Evolutionary conservation across 805 yeast genomes (phyloP), one percentile per base, ranked within the genome.

Genomic region (Lachancea meyersii): DNA sequence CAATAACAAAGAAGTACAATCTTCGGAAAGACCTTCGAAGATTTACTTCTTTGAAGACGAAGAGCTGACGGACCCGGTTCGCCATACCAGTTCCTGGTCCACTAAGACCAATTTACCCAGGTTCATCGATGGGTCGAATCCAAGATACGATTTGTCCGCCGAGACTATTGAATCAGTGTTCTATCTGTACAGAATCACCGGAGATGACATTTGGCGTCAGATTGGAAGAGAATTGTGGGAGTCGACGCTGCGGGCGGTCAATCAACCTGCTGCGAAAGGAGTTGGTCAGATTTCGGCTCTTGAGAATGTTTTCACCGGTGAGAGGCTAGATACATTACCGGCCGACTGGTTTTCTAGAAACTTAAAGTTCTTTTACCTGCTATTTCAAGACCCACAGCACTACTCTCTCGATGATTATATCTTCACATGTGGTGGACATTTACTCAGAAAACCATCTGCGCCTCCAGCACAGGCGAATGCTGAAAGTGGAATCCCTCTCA

Each of bases 91-190:
- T 13, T 18, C 28, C 2, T 38, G 41, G 41, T 5, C n/a, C n/a
- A 22, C 17, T n/a, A 35, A 21, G 2, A 13, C 19, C 4, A 16
- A 39, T 6, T 55, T 61, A 52, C 60, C 69, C 13, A 50, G 67
- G 20, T 55, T 56, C 49, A 50, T 67, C 30, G 63, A 65, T 46
- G 52, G 55, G 4, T 48, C 61, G 42, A 63, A 60, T 17, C 57
- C 71, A 2, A 45, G 64, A 35, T 75, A 68, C 46, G 57, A 75
- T n/a, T 58, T 80, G 18, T 67, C 82, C 18, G 82, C 86, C 0
- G 81, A 79, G 52, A 72, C 79, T 16, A 70, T 80, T 35, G 84
- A 80, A 54, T 75, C 83, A 0, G 67, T 81, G 3, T 75, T 75
- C 49, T 71, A 74, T 52, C 63, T 79, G 62, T 79, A 75, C 50